Conservation (phyloP, 2,329 filamentous ascomycete species). For the Akanthomyces uredinophilus region DNA sequence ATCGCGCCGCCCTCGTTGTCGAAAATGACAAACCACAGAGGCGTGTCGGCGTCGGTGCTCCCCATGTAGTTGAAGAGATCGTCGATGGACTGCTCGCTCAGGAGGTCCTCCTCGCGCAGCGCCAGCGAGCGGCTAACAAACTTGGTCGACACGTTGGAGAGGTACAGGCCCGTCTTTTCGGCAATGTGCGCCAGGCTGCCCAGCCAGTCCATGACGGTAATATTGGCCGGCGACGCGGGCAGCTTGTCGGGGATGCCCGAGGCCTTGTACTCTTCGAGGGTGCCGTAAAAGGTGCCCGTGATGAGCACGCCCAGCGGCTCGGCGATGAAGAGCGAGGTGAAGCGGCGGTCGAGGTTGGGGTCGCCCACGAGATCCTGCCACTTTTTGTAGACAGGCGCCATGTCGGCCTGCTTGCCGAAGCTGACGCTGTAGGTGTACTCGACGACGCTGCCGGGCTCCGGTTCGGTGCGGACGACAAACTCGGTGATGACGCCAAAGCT, state of each 20-base stretch:
- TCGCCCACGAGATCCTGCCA: constrained; percentile 56
- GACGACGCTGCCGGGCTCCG: constrained; percentile 49
- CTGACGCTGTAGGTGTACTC: constrained; percentile 54
- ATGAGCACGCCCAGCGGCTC: constrained; percentile 50
- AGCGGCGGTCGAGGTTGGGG: constrained; percentile 51
- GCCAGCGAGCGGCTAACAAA: constrained; percentile 57
- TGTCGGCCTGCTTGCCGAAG: constrained; percentile 41
- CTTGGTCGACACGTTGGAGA: constrained; percentile 41
- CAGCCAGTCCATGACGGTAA: constrained; percentile 59
- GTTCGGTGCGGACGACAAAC: constrained; percentile 52
- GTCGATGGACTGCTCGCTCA: constrained; percentile 40
- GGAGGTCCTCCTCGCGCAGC: constrained; percentile 43
- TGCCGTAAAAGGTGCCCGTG: constrained; percentile 58
- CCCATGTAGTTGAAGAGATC: constrained; percentile 52
- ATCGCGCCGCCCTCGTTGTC: constrained; percentile 57
- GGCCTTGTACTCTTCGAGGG: constrained; percentile 48
- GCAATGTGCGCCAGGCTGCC: constrained; percentile 50
- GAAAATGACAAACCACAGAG: constrained; percentile 58
- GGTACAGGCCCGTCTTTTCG: constrained; percentile 42
- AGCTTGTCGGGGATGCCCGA: constrained; percentile 45
- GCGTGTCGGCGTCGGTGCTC: constrained; percentile 41
- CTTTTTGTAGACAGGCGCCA: constrained; percentile 45
- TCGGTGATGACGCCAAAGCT: constrained; percentile 54
- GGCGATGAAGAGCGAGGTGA: constrained; percentile 52
- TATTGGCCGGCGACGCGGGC: constrained; percentile 36